A percentile compares a stretch with the other conserved stretches of the same genome.
These are phyloP conservation scores for Apodospora peruviana DNA, from an alignment of 495 filamentous ascomycete genomes.

Conservation along the genomic window DNA sequence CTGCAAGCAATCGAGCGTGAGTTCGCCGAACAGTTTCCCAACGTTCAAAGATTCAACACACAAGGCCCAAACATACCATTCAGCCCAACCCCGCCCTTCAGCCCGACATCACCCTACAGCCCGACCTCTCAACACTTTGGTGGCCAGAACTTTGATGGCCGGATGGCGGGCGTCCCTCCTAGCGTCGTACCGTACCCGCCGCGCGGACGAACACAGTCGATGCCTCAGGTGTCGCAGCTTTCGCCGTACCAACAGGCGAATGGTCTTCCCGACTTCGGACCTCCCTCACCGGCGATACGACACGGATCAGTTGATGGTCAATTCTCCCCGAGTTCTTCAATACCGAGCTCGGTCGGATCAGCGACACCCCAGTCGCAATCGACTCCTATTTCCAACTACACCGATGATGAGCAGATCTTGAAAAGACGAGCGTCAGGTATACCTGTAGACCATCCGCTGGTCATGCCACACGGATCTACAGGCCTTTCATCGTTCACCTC, in stretches of 20 bases:
- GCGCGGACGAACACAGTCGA: conserved; percentile 1
- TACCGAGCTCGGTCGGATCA: too few species aligned
- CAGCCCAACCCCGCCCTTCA: conserved; percentile 5
- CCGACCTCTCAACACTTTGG: neutral
- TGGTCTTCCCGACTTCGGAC: neutral
- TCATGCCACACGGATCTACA: neutral
- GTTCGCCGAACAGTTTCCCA: conserved; percentile 37
- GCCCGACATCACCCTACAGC: neutral
- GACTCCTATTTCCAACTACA: too few species aligned
- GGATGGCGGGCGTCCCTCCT: neutral
- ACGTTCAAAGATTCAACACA: conserved; percentile 9
- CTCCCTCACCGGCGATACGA: neutral
- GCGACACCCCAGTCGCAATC: too few species aligned
- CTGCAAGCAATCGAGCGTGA: conserved; percentile 44
- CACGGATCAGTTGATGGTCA: conserved; percentile 8
- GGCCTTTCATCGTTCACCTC: conserved; percentile 22
- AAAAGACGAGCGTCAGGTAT: neutral
- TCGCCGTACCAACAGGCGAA: neutral
- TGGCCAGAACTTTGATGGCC: too few species aligned
- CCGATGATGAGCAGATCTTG: conserved; percentile 11
- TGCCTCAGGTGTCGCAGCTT: neutral
- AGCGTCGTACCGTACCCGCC: conserved; percentile 3
- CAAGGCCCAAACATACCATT: conserved; percentile 8
- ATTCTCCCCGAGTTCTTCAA: conserved; percentile 11
- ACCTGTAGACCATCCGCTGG: conserved; percentile 7